phyloP scores from a whole-genome alignment of 805 yeast species.

The Kodamaea fukazawae region DNA sequence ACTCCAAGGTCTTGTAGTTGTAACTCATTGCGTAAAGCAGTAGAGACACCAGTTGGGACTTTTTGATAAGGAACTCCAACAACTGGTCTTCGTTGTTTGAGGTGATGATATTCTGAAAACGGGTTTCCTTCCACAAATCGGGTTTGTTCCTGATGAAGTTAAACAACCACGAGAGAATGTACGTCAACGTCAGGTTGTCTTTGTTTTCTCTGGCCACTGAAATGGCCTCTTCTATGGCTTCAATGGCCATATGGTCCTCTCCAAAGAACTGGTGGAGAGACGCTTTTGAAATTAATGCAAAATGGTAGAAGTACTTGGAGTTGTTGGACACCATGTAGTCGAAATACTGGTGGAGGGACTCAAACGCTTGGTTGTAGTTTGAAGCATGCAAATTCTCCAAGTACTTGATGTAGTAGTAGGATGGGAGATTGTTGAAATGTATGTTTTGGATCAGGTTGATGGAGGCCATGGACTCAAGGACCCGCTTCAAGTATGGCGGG shows the following conservation, averaged over 20 bases:
- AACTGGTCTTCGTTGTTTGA: slow-evolving; percentile 61
- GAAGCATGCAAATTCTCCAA: slow-evolving; percentile 55
- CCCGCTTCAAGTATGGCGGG: slow-evolving; percentile 40
- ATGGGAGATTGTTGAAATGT: slow-evolving; percentile 28
- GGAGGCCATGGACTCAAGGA: slow-evolving; percentile 47
- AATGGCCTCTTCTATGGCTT: slow-evolving; percentile 83
- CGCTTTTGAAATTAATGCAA: slow-evolving; percentile 71
- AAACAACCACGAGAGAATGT: slow-evolving; percentile 70
- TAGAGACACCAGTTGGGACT: slow-evolving; percentile 49
- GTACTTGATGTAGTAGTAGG: slow-evolving; percentile 56
- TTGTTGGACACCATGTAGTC: slow-evolving; percentile 73
- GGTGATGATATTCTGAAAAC: slow-evolving; percentile 34
- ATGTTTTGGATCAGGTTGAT: slow-evolving; percentile 35
- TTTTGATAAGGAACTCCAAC: slow-evolving; percentile 55
- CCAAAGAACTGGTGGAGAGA: slow-evolving; percentile 68
- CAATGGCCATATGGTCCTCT: slow-evolving; percentile 63
- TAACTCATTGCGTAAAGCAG: slow-evolving; percentile 58
- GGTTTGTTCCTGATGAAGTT: slow-evolving; percentile 71
- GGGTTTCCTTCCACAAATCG: slow-evolving; percentile 42
- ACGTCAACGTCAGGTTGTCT: slow-evolving; percentile 69
- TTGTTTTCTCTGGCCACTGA: slow-evolving; percentile 83
- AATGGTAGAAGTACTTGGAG: slow-evolving; percentile 66
- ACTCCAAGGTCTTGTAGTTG: slow-evolving; percentile 59
- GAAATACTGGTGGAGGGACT: slow-evolving; percentile 56
- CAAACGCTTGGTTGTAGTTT: slow-evolving; percentile 59